Conservation (phyloP, 495 filamentous ascomycete species). For the Neurospora sp. region DNA sequence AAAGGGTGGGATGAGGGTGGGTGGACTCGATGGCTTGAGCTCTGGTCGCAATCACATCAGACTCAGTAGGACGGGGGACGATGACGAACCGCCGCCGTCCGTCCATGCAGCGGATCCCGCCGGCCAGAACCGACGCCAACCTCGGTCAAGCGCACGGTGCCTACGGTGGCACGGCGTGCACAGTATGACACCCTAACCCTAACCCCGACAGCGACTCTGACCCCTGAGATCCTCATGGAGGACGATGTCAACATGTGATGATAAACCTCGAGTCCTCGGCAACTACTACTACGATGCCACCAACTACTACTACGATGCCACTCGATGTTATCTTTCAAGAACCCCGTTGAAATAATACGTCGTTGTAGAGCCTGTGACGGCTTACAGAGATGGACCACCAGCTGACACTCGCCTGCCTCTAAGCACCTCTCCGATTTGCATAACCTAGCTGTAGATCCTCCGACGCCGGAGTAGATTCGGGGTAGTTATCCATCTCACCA, state of each 20-base stretch:
- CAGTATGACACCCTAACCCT: constrained; percentile 6
- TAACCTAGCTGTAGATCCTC: not conserved
- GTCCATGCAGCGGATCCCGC: constrained; percentile 3
- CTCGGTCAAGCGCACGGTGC: constrained; percentile 20
- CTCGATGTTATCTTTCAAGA: not conserved
- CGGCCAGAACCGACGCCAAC: constrained; percentile 29
- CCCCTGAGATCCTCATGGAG: not conserved
- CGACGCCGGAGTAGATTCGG: not conserved
- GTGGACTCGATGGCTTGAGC: not conserved
- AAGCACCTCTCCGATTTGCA: not conserved
- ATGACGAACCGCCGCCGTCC: constrained; percentile 8
- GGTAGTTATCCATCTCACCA: not conserved
- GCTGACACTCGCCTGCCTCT: not conserved
- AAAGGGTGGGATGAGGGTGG: constrained; percentile 2
- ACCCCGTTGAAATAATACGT: not conserved
- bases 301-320: not conserved
- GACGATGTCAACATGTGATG: not conserved
- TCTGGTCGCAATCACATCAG: not conserved
- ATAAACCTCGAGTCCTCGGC: not conserved
- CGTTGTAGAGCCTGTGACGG: not conserved
- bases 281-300: not conserved
- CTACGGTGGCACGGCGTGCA: not conserved
- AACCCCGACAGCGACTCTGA: constrained; percentile 9
- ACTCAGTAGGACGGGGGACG: constrained; percentile 2
- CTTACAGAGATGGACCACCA: not conserved